These are phyloP conservation scores for Diaporthe destruens DNA, from an alignment of 2,329 filamentous ascomycete genomes.

Conservation along the genomic window DNA sequence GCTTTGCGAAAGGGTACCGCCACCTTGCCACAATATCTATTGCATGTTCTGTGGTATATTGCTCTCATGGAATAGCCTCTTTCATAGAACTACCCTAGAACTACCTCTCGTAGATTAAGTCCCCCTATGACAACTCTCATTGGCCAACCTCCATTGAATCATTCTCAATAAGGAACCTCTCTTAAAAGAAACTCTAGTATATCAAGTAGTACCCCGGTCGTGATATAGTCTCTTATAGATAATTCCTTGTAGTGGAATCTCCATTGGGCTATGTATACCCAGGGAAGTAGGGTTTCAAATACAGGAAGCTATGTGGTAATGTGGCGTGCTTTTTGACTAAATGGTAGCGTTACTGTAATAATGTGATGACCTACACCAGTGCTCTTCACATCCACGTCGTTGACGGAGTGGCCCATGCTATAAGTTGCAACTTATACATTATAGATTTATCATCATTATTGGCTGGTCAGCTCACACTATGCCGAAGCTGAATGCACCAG, in stretches of 20 bases:
- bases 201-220: too few species aligned
- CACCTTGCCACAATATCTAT: neutral
- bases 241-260: neutral
- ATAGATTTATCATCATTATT: conserved; percentile 23
- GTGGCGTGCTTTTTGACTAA: too few species aligned
- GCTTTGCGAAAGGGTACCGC: too few species aligned
- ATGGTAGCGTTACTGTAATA: too few species aligned
- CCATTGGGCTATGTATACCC: neutral
- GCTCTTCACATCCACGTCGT: neutral
- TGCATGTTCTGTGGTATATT: neutral
- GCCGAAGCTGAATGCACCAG: neutral
- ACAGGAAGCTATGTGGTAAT: too few species aligned
- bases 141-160: neutral
- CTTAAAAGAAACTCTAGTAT: too few species aligned
- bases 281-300: neutral
- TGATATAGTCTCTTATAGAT: too few species aligned
- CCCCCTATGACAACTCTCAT: too few species aligned
- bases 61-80: neutral
- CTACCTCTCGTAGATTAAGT: too few species aligned
- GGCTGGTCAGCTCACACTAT: neutral
- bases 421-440: conserved; percentile 16
- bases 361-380: too few species aligned
- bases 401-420: too few species aligned
- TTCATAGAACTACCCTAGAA: neutral
- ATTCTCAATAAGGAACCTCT: too few species aligned